phyloP scores from a whole-genome alignment of 2,329 filamentous ascomycete genomes.

The Metarhizium rileyi region DNA sequence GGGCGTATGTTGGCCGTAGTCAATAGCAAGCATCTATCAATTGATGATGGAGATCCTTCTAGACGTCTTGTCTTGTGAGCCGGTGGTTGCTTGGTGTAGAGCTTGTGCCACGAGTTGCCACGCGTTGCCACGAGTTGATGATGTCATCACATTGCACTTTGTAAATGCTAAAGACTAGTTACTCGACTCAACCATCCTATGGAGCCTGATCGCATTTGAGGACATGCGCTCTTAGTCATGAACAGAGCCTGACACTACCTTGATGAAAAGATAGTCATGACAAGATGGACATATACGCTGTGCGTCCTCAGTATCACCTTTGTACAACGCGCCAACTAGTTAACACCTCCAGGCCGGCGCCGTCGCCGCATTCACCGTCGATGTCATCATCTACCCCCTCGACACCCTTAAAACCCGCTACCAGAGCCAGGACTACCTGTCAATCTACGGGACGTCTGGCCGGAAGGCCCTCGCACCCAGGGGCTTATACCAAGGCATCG shows the following conservation, averaged over 20 bases:
- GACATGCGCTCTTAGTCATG: too few relatives aligned
- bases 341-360: conserved; percentile 63
- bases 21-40: neutral
- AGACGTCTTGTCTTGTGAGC: neutral
- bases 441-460: conserved; percentile 51
- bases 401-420: conserved; percentile 85
- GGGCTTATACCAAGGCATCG: conserved; percentile 80
- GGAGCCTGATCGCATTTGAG: neutral
- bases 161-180: too few relatives aligned
- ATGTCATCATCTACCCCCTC: conserved; percentile 76
- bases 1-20: neutral
- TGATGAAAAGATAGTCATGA: neutral
- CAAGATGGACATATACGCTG: conserved; percentile 23
- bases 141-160: neutral
- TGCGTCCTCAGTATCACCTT: conserved; percentile 8
- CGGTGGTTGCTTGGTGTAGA: neutral
- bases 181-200: neutral
- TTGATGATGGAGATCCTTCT: neutral
- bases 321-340: neutral
- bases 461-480: conserved; percentile 47
- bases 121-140: neutral
- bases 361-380: conserved; percentile 75
- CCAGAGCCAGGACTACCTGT: conserved; percentile 67
- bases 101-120: neutral
- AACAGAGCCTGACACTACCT: too few relatives aligned